Evolutionary conservation across 352 stramenopile genomes (phyloP), one percentile per base, ranked within the genome.

Genomic region (Phytophthora sojae): DNA sequence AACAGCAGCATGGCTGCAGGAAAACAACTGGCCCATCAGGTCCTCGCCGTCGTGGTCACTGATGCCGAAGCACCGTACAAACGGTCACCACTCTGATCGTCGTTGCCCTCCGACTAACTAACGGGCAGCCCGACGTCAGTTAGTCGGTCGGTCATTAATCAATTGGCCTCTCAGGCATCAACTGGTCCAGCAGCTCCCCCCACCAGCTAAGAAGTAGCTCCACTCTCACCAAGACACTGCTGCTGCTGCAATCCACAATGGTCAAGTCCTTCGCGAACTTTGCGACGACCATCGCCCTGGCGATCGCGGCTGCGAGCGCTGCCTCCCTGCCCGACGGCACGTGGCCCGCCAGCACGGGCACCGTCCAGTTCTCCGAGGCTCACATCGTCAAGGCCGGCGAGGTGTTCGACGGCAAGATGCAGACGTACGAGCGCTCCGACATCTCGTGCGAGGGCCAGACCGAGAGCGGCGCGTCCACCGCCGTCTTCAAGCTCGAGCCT

Each of bases 321-420:
- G 55, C 59, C 23, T 69, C 42, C n/a, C 1, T 71, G 11, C 64
- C 64, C 11, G 64, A 71, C 26, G 63, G 63, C 55, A 64, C 63
- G 5, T 70, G 63, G 63, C 55, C 63, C 25, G 12, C 62, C 15
- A 64, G 57, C 65, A 67, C 50, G 1, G 65, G 65, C 6, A 55
- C 26, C 12, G 51, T 66, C 8, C 57, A 64, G 35, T 74, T 61
- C 64, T 25, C 45, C 6, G 69, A 65, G 37, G 61, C 79, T 2
- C 65, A 72, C 26, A 67, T 76, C 25, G 67, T 85, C 35, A 67
- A 77, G 21, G 72, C 77, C 14, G 79, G 75, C 6, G 69, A 69
- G 45, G 53, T 69, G 1, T 69, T 69, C 21, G 62, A 69, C 45
- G 62, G 62, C 19, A 64, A 69, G 37, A 85, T 42, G 35, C 11